These are phyloP conservation scores for Cladosporium sp. DNA, from an alignment of 2,329 filamentous ascomycete species.

Conservation along the genomic window DNA sequence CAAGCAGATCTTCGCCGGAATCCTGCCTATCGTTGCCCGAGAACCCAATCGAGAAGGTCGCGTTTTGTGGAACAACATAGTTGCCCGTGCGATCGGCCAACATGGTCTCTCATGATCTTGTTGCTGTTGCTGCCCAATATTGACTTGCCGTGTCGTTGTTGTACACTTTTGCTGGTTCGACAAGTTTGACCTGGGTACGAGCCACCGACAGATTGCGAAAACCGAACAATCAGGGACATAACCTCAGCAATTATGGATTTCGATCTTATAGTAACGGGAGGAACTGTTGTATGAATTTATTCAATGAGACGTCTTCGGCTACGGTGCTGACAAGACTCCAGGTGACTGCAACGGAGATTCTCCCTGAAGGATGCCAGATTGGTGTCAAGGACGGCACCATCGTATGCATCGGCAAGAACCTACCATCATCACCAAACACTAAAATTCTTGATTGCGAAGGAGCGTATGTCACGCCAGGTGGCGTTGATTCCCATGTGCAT, in stretches of 20 bases:
- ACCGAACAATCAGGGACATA: not conserved
- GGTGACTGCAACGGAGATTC: conserved; percentile 50
- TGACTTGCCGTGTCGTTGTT: not conserved
- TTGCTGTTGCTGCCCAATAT: not conserved
- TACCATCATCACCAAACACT: conserved; percentile 38
- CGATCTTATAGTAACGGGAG: conserved; percentile 46
- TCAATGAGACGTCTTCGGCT: not conserved
- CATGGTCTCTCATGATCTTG: not conserved
- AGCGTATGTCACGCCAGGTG: conserved; percentile 49
- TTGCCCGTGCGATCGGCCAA: not conserved
- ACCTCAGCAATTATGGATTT: conserved; percentile 31
- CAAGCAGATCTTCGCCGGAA: not conserved
- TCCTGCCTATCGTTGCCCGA: conserved; percentile 19
- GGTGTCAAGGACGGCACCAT: conserved; percentile 52
- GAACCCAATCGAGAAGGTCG: conserved; percentile 2
- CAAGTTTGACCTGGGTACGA: not conserved
- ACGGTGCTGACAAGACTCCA: conserved; percentile 28
- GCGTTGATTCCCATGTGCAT: conserved; percentile 53
- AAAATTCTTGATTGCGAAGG: conserved; percentile 48
- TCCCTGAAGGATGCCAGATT: conserved; percentile 47
- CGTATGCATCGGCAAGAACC: conserved; percentile 43
- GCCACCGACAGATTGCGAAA: not conserved
- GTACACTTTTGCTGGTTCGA: not conserved
- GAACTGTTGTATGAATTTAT: conserved; percentile 35
- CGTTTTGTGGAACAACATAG: not conserved